Conservation (phyloP, 129 eudicot genomes). For the Rutidosis leptorrhynchoides region DNA sequence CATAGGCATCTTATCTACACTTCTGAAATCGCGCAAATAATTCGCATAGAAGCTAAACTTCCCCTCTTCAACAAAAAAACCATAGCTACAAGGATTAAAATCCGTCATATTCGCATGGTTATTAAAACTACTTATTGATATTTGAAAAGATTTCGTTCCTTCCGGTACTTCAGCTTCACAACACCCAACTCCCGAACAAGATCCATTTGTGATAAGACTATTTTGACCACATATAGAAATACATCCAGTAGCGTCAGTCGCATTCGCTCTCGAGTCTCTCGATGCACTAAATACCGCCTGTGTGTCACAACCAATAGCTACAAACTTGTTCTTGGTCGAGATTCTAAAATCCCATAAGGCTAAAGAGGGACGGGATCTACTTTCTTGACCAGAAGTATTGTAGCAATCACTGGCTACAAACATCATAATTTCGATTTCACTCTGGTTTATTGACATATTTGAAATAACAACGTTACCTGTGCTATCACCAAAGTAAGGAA, state of each 20-base stretch:
- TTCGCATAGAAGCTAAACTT: conserved; percentile 18
- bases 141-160: background rate
- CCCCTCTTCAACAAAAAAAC: conserved; percentile 33
- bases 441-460: conserved; percentile 14
- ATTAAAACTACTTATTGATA: background rate
- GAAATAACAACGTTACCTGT: background rate
- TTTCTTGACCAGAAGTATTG: conserved; percentile 9
- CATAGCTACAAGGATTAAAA: conserved; percentile 43
- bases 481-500: background rate
- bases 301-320: conserved; percentile 42
- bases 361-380: background rate
- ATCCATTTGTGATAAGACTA: conserved; percentile 27
- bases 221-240: conserved; percentile 25
- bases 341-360: background rate
- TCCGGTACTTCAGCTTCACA: conserved; percentile 44
- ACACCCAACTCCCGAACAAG: conserved; percentile 51
- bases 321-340: conserved; percentile 36
- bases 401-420: conserved; percentile 28
- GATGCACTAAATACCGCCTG: conserved; percentile 8
- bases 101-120: conserved; percentile 10
- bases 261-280: background rate
- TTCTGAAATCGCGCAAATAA: conserved; percentile 19
- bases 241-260: conserved; percentile 38
- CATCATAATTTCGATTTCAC: conserved; percentile 15
- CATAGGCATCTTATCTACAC: conserved; percentile 30